Evolutionary conservation across 2,329 filamentous ascomycete species (phyloP).

Genomic region (Penicillium sclerotiorum): DNA sequence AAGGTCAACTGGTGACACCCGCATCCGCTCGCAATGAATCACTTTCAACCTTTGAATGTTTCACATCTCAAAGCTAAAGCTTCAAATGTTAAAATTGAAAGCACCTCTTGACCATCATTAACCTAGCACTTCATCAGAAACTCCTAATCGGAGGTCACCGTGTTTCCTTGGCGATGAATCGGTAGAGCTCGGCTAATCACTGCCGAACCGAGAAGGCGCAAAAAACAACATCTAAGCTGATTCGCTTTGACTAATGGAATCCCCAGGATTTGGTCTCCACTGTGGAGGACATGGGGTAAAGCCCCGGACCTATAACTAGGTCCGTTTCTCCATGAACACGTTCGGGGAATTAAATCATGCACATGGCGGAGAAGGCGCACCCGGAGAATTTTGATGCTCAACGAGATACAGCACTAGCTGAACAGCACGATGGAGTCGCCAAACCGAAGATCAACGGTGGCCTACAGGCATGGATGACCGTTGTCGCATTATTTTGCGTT

Average conservation of each 20-base stretch:
- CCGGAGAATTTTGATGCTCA: background rate
- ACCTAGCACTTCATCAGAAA: too few relatives aligned
- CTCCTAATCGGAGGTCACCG: slow-evolving; percentile 17
- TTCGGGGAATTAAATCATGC: background rate
- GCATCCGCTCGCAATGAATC: too few relatives aligned
- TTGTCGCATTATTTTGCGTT: slow-evolving; percentile 34
- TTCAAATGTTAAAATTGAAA: too few relatives aligned
- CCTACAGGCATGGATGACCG: slow-evolving; percentile 32
- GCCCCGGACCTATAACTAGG: slow-evolving; percentile 1
- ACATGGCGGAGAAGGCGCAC: slow-evolving; percentile 17
- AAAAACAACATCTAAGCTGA: slow-evolving; percentile 14
- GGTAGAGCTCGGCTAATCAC: slow-evolving; percentile 27
- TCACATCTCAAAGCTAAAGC: too few relatives aligned
- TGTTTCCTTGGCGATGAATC: slow-evolving; percentile 1
- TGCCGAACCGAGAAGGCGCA: slow-evolving; percentile 25
- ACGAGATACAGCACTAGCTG: background rate
- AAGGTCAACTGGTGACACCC: too few relatives aligned
- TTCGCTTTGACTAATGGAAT: slow-evolving; percentile 30
- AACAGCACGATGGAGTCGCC: slow-evolving; percentile 7
- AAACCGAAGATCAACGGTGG: slow-evolving; percentile 28
- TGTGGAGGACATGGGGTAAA: slow-evolving; percentile 17
- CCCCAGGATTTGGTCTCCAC: slow-evolving; percentile 22
- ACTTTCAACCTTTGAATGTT: too few relatives aligned
- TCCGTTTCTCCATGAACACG: background rate
- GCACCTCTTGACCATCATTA: too few relatives aligned